phyloP scores from a whole-genome alignment of 1,284 basidiomycete genomes.

The Omphalotus olearius region DNA sequence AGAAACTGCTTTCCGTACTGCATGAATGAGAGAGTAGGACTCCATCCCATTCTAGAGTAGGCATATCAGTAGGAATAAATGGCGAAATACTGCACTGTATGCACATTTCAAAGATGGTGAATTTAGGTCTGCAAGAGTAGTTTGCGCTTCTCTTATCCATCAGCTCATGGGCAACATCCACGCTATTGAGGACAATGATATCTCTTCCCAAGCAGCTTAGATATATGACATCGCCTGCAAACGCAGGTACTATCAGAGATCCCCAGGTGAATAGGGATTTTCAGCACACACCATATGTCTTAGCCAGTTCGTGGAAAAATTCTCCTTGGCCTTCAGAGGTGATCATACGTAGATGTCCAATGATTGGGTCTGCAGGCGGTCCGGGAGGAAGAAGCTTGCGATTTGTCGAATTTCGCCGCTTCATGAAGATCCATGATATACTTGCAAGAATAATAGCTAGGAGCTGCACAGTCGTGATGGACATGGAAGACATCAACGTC shows the following conservation, averaged over 20 bases:
- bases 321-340: constrained; percentile 11
- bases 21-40: constrained; percentile 15
- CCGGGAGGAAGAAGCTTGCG: constrained; percentile 14
- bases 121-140: constrained; percentile 14
- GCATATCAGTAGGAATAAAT: neutral
- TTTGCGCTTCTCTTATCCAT: constrained; percentile 14
- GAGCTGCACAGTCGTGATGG: too few species aligned
- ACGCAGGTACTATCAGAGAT: neutral
- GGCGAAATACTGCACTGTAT: neutral
- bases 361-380: constrained; percentile 16
- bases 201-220: constrained; percentile 7
- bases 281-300: constrained; percentile 16
- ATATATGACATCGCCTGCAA: constrained; percentile 15
- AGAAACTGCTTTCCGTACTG: constrained; percentile 19
- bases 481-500: too few species aligned
- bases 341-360: constrained; percentile 16
- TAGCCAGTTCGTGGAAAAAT: constrained; percentile 16
- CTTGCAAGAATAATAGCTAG: too few species aligned
- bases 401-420: too few species aligned
- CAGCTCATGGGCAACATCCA: constrained; percentile 12
- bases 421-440: too few species aligned
- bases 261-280: neutral
- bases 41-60: constrained; percentile 20
- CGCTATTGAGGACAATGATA: constrained; percentile 13
- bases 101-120: constrained; percentile 10